Conservation (phyloP, 768 basidiomycete genomes). For the Symmetrospora coprosmae region DNA sequence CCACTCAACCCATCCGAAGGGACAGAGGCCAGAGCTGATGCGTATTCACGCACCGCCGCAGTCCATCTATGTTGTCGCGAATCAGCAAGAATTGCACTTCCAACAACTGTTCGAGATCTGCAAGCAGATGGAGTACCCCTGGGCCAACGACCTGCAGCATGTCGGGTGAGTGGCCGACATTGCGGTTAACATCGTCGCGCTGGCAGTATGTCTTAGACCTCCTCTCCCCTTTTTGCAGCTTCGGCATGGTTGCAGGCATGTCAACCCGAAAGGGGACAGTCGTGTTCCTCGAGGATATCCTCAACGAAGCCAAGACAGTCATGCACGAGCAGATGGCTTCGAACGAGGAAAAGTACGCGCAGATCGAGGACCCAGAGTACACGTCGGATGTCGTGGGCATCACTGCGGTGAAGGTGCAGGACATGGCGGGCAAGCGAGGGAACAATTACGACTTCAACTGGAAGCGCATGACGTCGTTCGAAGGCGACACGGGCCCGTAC, state of each 20-base stretch:
- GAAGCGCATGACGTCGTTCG: slow-evolving; percentile 85
- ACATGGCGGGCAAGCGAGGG: slow-evolving; percentile 39
- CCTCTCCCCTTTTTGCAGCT: slow-evolving; percentile 35
- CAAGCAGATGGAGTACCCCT: slow-evolving; percentile 73
- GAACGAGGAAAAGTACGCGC: slow-evolving; percentile 81
- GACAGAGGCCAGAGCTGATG: slow-evolving; percentile 36
- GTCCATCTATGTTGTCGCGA: not conserved
- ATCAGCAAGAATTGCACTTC: slow-evolving; percentile 43
- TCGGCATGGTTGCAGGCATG: slow-evolving; percentile 87
- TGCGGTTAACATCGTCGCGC: slow-evolving; percentile 21
- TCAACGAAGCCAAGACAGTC: slow-evolving; percentile 62
- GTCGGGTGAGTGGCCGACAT: slow-evolving; percentile 53
- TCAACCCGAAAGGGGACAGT: slow-evolving; percentile 53
- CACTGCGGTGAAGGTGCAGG: slow-evolving; percentile 86
- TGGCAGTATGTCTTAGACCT: not conserved
- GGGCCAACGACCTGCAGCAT: slow-evolving; percentile 69
- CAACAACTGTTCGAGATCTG: slow-evolving; percentile 88
- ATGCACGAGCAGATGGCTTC: slow-evolving; percentile 96
- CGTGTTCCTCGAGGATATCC: slow-evolving; percentile 77
- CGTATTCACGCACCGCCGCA: slow-evolving; percentile 36
- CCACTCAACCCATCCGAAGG: slow-evolving; percentile 34
- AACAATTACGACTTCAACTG: slow-evolving; percentile 94
- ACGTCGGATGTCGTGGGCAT: slow-evolving; percentile 75
- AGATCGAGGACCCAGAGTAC: slow-evolving; percentile 70
- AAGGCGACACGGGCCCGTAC: slow-evolving; percentile 81